These are phyloP conservation scores for Persicaria tinctoria DNA, from an alignment of 148 eudicot species.

Conservation along the genomic window DNA sequence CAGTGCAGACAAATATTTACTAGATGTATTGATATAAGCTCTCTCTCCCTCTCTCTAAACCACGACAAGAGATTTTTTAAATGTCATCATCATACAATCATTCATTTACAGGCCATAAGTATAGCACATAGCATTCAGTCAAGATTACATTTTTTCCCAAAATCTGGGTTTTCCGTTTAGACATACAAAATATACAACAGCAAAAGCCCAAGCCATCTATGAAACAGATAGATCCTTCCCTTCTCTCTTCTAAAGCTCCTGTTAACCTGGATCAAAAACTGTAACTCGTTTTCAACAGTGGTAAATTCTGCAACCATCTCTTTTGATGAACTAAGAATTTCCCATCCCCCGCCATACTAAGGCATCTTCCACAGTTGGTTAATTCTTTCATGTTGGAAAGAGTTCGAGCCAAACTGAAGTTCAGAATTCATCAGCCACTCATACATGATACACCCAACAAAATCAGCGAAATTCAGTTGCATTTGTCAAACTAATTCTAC, in stretches of 20 bases:
- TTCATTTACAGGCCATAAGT: neutral
- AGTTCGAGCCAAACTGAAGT: too few relatives aligned
- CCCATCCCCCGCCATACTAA: too few relatives aligned
- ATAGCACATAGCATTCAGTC: neutral
- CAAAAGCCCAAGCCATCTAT: neutral
- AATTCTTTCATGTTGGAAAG: too few relatives aligned
- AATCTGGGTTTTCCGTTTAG: neutral
- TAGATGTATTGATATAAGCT: neutral
- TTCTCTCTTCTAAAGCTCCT: neutral
- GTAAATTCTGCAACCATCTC: too few relatives aligned
- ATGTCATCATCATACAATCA: neutral
- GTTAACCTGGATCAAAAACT: too few relatives aligned
- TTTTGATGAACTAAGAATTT: too few relatives aligned
- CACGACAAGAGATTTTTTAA: neutral
- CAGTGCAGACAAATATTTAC: neutral
- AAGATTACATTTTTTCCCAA: neutral
- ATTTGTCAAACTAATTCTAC: too few relatives aligned
- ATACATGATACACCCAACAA: too few relatives aligned
- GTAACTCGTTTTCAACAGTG: too few relatives aligned
- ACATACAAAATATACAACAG: neutral
- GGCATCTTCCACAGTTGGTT: too few relatives aligned
- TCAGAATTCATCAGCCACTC: too few relatives aligned
- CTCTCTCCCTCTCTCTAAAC: neutral
- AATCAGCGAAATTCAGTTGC: too few relatives aligned
- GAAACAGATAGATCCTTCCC: neutral